These are phyloP conservation scores for Porpolomopsis calyptriformis DNA, from an alignment of 768 basidiomycete genomes.

Conservation along the genomic window DNA sequence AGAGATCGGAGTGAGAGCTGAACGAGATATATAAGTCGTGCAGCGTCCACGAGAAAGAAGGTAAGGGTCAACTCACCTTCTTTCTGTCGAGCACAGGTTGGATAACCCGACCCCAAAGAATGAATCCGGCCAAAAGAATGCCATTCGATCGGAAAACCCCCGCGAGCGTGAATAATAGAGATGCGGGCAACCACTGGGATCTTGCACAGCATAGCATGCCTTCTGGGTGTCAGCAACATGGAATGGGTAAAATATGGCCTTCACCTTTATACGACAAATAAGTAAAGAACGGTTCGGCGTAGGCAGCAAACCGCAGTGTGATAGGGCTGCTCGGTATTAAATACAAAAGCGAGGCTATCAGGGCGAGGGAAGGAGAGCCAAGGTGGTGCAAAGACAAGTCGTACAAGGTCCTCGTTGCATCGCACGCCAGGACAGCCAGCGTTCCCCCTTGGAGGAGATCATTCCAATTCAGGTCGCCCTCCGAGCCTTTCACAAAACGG, in stretches of 20 bases:
- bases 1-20: constrained; percentile 27
- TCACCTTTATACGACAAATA: constrained; percentile 65
- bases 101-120: constrained; percentile 61
- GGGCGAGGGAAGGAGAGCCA: constrained; percentile 45
- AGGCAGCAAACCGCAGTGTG: constrained; percentile 59
- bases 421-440: constrained; percentile 28
- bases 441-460: constrained; percentile 28
- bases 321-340: constrained; percentile 74
- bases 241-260: constrained; percentile 11
- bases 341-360: constrained; percentile 54
- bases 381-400: constrained; percentile 50
- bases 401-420: constrained; percentile 40
- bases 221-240: constrained; percentile 14
- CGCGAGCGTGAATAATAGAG: constrained; percentile 55
- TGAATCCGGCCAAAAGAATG: constrained; percentile 62
- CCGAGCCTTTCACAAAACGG: constrained; percentile 9
- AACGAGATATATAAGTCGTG: constrained; percentile 1
- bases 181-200: constrained; percentile 42
- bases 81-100: constrained; percentile 35
- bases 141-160: constrained; percentile 69
- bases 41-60: too few species aligned
- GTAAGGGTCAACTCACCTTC: constrained; percentile 22
- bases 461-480: background rate
- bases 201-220: constrained; percentile 51
- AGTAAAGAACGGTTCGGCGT: constrained; percentile 82